phyloP scores from a whole-genome alignment of 129 eudicot genomes.

The Saposhnikovia divaricata region DNA sequence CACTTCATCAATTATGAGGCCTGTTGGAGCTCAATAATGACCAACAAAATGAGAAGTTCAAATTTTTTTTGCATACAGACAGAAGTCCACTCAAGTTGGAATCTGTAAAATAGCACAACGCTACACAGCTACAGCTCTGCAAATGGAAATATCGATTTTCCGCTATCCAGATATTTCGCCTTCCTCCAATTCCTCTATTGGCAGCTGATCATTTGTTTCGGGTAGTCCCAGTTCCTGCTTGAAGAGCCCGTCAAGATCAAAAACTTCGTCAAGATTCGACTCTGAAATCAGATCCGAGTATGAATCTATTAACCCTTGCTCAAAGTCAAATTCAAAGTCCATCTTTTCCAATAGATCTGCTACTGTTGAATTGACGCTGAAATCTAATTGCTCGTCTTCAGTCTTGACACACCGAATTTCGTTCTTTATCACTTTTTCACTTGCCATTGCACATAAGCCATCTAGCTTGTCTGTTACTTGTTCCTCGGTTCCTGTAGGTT shows the following conservation, averaged over 20 bases:
- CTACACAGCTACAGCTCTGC: not conserved
- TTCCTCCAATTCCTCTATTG: conserved; percentile 70
- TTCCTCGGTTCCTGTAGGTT: not conserved
- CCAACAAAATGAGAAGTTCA: not conserved
- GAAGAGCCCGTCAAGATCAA: conserved; percentile 48
- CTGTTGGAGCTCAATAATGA: not conserved
- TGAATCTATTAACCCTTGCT: conserved; percentile 40
- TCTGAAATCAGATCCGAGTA: conserved; percentile 39
- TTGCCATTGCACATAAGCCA: conserved; percentile 1
- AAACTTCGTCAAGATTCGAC: conserved; percentile 47
- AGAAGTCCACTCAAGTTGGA: not conserved
- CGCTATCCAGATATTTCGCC: conserved; percentile 48
- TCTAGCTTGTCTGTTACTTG: not conserved
- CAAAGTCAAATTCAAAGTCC: conserved; percentile 55
- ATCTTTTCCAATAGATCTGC: conserved; percentile 20
- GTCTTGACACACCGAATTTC: not conserved
- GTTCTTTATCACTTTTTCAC: conserved; percentile 5
- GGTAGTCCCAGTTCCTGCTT: conserved; percentile 19
- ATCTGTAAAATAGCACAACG: not conserved
- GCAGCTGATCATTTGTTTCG: conserved; percentile 7
- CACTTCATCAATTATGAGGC: not conserved
- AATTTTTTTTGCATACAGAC: not conserved
- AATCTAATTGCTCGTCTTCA: not conserved
- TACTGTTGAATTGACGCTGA: not conserved
- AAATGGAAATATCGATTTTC: not conserved